Evolutionary conservation across 2,329 filamentous ascomycete species (phyloP), one percentile per base, ranked within the genome.

Genomic region (Ceratocystis smalleyi): DNA sequence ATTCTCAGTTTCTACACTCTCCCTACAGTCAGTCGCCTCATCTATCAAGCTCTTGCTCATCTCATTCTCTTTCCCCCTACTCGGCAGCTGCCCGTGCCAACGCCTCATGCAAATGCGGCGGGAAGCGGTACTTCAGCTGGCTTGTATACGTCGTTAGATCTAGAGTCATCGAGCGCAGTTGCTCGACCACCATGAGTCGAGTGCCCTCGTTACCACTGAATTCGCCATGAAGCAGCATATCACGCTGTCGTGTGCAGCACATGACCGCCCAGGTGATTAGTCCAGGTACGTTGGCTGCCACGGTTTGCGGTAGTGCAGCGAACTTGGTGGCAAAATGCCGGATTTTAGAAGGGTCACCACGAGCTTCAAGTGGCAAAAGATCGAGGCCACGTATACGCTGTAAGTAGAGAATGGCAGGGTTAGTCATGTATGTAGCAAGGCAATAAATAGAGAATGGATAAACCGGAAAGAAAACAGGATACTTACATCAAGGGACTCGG

Each of bases 251-350:
- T 61, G 87, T 86, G 74, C 91, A 95, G 76, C 88, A 91, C 51
- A 87, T 82, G 69, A 99, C 89, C 61, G 90, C 90, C 94, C 94
- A 97, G 77, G 96, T 87, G 68, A 99, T 81, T 67, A 97, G 79
- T 74, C 92, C 90, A 19, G 92, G 92, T 70, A 96, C 85, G 71
- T 94, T 95, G 72, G 89, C 86, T 2, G 91, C 87, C 49, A 99
- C 88, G 6, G 91, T 83, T 69, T 89, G 84, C 3, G 90, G 83
- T 49, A 95, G 81, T 1, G 81, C 79, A 17, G 89, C 83, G 76
- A 99, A 97, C 67, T 85, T 86, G 70, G 89, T 84, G 0, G 92
- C 91, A 67, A 85, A 85, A 68, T 81, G 81, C 68, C 94, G 89
- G 75, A 99, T 92, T 60, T 80, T 81, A 70, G 84, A 82, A 65